Evolutionary conservation across 78 protist genomes (phyloP).

Genomic region (Dictyostelium purpureum): DNA sequence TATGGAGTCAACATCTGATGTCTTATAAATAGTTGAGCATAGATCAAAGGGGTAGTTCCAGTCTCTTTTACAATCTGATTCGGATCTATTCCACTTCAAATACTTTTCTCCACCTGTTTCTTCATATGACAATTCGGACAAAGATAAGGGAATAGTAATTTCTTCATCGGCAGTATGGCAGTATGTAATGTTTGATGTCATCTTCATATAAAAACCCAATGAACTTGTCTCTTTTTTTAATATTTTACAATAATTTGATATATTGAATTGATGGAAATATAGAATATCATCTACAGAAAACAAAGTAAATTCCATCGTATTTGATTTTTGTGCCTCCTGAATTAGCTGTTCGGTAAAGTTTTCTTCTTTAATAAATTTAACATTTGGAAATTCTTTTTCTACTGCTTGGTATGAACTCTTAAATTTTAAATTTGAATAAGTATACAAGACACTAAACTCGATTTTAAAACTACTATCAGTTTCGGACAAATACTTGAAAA

Average conservation of each 20-base stretch:
- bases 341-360: slow-evolving; percentile 37
- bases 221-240: not conserved
- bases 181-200: slow-evolving; percentile 17
- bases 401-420: slow-evolving; percentile 2
- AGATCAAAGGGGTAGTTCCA: slow-evolving; percentile 79
- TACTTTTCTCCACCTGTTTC: not conserved
- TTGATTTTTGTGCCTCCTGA: not conserved
- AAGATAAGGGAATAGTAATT: not conserved
- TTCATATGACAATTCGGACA: not conserved
- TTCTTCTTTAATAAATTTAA: slow-evolving; percentile 28
- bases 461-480: not conserved
- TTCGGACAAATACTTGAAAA: slow-evolving; percentile 8
- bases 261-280: slow-evolving; percentile 21
- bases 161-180: slow-evolving; percentile 53
- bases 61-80: slow-evolving; percentile 26
- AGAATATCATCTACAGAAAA: slow-evolving; percentile 71
- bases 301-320: not conserved
- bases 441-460: slow-evolving; percentile 11
- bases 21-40: slow-evolving; percentile 53
- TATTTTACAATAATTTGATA: not conserved
- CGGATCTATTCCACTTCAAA: slow-evolving; percentile 37
- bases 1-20: not conserved
- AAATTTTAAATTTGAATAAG: slow-evolving; percentile 39
- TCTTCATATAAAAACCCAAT: slow-evolving; percentile 54
- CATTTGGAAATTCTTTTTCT: not conserved